phyloP scores from a whole-genome alignment of 345 rosid species.

The Acer saccharum region DNA sequence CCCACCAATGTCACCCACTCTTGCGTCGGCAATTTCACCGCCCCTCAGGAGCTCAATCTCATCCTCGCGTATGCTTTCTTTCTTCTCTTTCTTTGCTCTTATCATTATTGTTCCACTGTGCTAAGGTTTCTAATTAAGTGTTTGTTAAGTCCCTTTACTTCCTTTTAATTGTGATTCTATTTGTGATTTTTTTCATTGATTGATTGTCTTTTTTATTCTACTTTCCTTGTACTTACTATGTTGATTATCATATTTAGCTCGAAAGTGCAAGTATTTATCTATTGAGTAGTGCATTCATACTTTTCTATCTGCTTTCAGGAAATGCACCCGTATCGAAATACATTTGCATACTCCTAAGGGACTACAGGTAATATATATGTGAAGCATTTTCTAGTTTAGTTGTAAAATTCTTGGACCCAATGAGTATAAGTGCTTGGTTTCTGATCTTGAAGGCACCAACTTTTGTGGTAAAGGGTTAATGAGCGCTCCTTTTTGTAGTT shows the following conservation, averaged over 20 bases:
- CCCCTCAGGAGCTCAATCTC: constrained; percentile 92
- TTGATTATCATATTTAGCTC: too few species aligned
- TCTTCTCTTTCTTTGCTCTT: background rate
- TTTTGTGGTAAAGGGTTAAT: background rate
- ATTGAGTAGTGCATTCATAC: background rate
- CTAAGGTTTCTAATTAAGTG: background rate
- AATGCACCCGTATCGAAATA: constrained; percentile 91
- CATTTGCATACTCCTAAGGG: constrained; percentile 80
- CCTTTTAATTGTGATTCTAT: too few species aligned
- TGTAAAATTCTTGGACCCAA: background rate
- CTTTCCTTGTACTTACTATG: too few species aligned
- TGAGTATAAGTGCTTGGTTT: background rate
- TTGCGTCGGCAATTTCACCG: constrained; percentile 95
- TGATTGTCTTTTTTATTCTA: too few species aligned
- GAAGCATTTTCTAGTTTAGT: background rate
- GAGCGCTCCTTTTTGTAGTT: background rate
- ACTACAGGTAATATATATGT: constrained; percentile 55
- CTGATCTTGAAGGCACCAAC: background rate
- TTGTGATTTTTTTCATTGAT: too few species aligned
- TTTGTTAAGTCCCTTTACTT: too few species aligned
- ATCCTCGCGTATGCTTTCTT: constrained; percentile 63
- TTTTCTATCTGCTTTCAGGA: constrained; percentile 48
- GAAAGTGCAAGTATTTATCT: too few species aligned
- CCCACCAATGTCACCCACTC: constrained; percentile 94
- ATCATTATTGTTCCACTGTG: background rate